Conservation (phyloP, 805 yeast species). For the Naumovozyma castellii region DNA sequence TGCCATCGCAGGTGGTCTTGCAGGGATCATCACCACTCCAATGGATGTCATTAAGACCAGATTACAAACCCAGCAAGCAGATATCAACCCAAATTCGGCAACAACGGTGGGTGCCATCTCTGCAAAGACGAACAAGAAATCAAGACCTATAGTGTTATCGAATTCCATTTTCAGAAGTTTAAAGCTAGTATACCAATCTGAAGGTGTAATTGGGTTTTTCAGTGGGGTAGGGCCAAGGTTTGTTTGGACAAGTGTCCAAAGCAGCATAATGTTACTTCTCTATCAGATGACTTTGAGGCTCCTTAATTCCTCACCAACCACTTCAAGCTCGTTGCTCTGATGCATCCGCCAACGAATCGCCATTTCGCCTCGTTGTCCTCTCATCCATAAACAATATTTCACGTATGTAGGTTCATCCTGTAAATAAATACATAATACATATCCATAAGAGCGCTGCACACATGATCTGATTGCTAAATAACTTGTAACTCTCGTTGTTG, state of each 20-base stretch:
- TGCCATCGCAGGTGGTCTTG: slow-evolving; percentile 91
- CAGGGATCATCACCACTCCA: slow-evolving; percentile 85
- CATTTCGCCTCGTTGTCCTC: too few species aligned
- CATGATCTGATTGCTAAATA: too few species aligned
- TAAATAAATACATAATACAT: too few species aligned
- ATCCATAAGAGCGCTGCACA: too few species aligned
- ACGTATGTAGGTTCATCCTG: not conserved
- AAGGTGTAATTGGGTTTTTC: slow-evolving; percentile 74
- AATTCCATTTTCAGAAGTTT: slow-evolving; percentile 45
- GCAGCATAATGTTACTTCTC: slow-evolving; percentile 83
- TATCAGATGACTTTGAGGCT: slow-evolving; percentile 68
- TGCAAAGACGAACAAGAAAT: slow-evolving; percentile 4
- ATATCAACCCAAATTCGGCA: slow-evolving; percentile 1
- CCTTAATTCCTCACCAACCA: not conserved
- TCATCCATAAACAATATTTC: too few species aligned
- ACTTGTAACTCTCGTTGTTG: not conserved
- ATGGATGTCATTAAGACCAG: slow-evolving; percentile 87
- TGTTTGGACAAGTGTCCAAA: slow-evolving; percentile 93
- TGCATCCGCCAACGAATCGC: too few species aligned
- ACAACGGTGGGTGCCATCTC: slow-evolving; percentile 1
- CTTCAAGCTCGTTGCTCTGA: not conserved
- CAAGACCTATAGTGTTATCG: slow-evolving; percentile 18
- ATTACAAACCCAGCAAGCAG: slow-evolving; percentile 74
- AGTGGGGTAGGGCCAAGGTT: slow-evolving; percentile 95
- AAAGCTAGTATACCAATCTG: slow-evolving; percentile 48